Base-by-base conservation (phyloP, 2,329 filamentous ascomycete genomes). In the Acephala macrosclerotiorum region DNA sequence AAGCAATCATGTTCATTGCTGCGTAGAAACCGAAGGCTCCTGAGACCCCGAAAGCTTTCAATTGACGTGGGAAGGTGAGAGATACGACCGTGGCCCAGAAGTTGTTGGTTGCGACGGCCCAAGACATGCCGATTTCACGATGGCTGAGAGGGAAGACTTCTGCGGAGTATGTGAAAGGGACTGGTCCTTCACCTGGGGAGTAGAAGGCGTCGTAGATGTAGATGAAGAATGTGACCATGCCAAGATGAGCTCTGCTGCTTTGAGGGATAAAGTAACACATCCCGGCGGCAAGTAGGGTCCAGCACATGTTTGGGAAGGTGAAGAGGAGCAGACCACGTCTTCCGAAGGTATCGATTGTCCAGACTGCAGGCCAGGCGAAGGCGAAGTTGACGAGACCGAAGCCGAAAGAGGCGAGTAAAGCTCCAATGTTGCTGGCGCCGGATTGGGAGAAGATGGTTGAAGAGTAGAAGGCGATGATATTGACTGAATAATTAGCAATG, bases 381-480 rank as follows among this genome's bases (percentile, higher is more conserved):
- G 89, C 65, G 75, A 88, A 89, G 76, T 90, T 90, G 65, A 90
- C 81, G 35, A 88, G 76, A 58, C 88, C 88, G 71, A 89, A 91
- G 9, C 88, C 88, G 75, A 87, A 87, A 0, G 87, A 89, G 3
- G 85, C 86, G 36, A 88, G 80, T 25, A 90, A 79, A 2, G 90
- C 87, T 25, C 83, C 78, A 47, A 84, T 85, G 1, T 82, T 77
- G 51, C 66, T 76, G 20, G 87, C 85, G 5, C 88, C 88, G 1
- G 89, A 84, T 1, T 89, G 75, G 36, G 76, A 71, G 71, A 89
- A 89, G 11, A 89, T 81, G 8, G 87, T 89, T 0, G 87, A 88
- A 1, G 87, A 90, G 77, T 93, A 93, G 76, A 93, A 93, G 1
- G 90, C 88, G 63, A 93, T 90, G 63, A 92, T 90, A 74, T 92